Evolutionary conservation across 352 stramenopile genomes (phyloP).

Genomic region (Globisporangium cederbergense): DNA sequence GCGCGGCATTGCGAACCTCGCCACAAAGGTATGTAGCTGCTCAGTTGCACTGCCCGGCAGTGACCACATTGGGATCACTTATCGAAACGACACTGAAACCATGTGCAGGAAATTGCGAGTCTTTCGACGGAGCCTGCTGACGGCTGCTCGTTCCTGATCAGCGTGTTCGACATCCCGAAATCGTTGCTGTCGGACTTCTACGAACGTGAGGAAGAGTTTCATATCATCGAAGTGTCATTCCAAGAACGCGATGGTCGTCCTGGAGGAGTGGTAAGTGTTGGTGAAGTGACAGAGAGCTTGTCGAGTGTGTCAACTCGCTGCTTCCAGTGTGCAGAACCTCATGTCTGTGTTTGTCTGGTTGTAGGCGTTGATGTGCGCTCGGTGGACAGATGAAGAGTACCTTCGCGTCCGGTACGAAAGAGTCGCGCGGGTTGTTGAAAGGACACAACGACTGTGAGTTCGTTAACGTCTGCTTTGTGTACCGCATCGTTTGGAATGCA

Average conservation of each 20-base stretch:
- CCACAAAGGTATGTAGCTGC: slow-evolving; percentile 58
- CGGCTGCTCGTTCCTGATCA: slow-evolving; percentile 63
- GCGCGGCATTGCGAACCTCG: slow-evolving; percentile 81
- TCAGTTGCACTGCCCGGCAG: neutral
- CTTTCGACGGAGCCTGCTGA: slow-evolving; percentile 65
- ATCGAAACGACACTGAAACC: neutral
- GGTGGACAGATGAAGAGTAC: slow-evolving; percentile 88
- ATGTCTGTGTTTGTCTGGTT: neutral
- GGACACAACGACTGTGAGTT: neutral
- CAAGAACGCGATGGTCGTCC: slow-evolving; percentile 48
- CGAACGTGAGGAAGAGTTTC: slow-evolving; percentile 86
- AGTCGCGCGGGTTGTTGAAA: neutral
- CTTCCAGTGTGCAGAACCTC: neutral
- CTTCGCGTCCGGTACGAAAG: slow-evolving; percentile 39
- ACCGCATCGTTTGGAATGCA: neutral
- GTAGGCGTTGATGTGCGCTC: slow-evolving; percentile 82
- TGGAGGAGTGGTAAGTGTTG: slow-evolving; percentile 16
- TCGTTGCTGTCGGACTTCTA: slow-evolving; percentile 64
- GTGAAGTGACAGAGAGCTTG: neutral
- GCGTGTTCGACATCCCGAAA: slow-evolving; percentile 64
- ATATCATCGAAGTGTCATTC: slow-evolving; percentile 80
- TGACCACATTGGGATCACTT: neutral
- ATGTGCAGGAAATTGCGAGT: slow-evolving; percentile 83
- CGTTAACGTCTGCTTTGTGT: neutral
- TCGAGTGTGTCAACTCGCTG: neutral